A percentile compares a stretch with the other conserved stretches of the same genome.
phyloP scores from a whole-genome alignment of 257 asterid species.

The Ajuga chamaepitys region DNA sequence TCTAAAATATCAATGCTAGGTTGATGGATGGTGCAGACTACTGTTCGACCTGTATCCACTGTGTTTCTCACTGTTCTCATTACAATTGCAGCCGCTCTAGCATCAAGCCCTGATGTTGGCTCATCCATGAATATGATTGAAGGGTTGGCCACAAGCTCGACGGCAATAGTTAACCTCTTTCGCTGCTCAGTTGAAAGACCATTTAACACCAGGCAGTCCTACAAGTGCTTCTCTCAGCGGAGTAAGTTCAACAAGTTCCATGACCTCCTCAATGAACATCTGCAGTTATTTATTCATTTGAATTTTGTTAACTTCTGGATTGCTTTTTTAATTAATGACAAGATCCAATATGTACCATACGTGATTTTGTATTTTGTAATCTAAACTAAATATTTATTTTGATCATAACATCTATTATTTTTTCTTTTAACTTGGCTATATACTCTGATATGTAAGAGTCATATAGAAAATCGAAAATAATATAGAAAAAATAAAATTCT shows the following conservation, averaged over 20 bases:
- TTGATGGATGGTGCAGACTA: constrained; percentile 91
- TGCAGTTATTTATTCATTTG: constrained; percentile 16
- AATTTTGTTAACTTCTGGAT: neutral
- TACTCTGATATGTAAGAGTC: too few relatives aligned
- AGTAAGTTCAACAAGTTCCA: constrained; percentile 72
- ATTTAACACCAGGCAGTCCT: constrained; percentile 71
- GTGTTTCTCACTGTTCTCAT: constrained; percentile 96
- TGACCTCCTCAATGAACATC: constrained; percentile 74
- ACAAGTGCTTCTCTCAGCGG: constrained; percentile 58
- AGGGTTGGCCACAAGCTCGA: constrained; percentile 90
- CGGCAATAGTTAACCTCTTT: constrained; percentile 84
- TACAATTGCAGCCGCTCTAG: constrained; percentile 94
- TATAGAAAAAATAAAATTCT: too few relatives aligned
- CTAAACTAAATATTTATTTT: too few relatives aligned
- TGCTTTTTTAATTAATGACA: too few relatives aligned
- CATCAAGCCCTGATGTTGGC: constrained; percentile 94
- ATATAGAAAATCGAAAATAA: too few relatives aligned
- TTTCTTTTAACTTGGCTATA: too few relatives aligned
- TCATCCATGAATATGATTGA: constrained; percentile 96
- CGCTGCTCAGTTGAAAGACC: constrained; percentile 90
- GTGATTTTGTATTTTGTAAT: too few relatives aligned
- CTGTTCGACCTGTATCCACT: constrained; percentile 83
- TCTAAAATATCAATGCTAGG: constrained; percentile 92
- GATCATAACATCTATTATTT: too few relatives aligned
- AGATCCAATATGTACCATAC: too few relatives aligned